Evolutionary conservation across 2,329 filamentous ascomycete genomes (phyloP).

Genomic region (Aspergillus spinulosporus): DNA sequence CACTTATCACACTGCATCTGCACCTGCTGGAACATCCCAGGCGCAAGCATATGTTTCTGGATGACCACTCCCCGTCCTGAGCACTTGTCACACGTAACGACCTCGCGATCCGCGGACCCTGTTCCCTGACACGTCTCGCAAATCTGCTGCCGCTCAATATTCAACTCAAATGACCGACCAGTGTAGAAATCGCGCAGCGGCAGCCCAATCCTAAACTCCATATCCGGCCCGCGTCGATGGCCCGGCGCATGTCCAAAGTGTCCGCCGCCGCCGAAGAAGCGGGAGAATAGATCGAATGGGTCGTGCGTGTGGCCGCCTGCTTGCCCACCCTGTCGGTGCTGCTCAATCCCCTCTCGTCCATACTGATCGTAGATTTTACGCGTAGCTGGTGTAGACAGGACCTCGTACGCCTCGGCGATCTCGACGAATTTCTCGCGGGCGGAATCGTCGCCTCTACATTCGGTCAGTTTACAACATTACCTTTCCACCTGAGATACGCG

Average conservation of each 20-base stretch:
- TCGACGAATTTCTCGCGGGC: conserved; percentile 91
- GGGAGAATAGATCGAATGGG: conserved; percentile 92
- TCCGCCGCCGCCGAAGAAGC: conserved; percentile 91
- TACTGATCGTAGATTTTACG: conserved; percentile 92
- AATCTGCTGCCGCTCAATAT: conserved; percentile 90
- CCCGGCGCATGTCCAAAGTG: conserved; percentile 73
- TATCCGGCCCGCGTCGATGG: conserved; percentile 79
- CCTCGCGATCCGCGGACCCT: conserved; percentile 77
- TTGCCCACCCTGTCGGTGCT: conserved; percentile 71
- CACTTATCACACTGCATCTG: conserved; percentile 89
- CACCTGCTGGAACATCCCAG: conserved; percentile 98
- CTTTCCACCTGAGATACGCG: background rate
- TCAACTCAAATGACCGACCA: conserved; percentile 81
- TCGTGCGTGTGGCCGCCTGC: conserved; percentile 65
- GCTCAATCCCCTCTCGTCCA: conserved; percentile 85
- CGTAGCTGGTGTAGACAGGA: conserved; percentile 74
- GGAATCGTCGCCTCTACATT: conserved; percentile 69
- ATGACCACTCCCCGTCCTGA: conserved; percentile 79
- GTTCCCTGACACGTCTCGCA: conserved; percentile 88
- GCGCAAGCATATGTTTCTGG: conserved; percentile 87
- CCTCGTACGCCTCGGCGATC: conserved; percentile 93
- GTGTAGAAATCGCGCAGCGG: conserved; percentile 91
- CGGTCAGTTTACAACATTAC: background rate
- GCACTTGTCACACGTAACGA: conserved; percentile 77
- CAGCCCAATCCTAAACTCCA: conserved; percentile 80